Conservation (phyloP, 225 moss, liverwort and hornwort species). For the Thuidium tamariscinum region DNA sequence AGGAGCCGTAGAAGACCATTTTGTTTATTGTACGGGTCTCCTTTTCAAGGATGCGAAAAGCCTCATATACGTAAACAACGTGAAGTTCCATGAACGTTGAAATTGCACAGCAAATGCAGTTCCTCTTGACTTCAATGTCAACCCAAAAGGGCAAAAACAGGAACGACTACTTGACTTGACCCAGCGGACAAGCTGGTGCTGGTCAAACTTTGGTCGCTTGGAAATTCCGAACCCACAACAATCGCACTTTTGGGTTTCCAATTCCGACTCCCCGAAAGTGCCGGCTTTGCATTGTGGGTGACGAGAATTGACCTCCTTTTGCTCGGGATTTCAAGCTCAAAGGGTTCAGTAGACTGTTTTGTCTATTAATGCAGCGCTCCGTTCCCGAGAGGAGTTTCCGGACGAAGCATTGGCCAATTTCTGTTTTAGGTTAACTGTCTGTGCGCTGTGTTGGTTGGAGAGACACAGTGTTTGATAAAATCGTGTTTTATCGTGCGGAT, state of each 20-base stretch:
- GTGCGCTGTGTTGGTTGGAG: neutral
- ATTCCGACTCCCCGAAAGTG: neutral
- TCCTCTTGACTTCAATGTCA: neutral
- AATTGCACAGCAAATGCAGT: neutral
- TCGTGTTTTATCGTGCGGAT: neutral
- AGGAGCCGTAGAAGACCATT: neutral
- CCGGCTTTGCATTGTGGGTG: neutral
- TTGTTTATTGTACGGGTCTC: neutral
- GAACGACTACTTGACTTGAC: neutral
- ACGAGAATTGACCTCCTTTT: neutral
- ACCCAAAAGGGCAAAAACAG: neutral
- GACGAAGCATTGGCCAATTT: neutral
- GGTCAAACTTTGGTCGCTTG: neutral
- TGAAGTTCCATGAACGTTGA: neutral
- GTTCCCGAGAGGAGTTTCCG: neutral
- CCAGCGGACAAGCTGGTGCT: neutral
- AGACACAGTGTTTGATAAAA: neutral
- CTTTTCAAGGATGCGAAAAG: neutral
- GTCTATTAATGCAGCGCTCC: neutral
- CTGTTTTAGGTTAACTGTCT: neutral
- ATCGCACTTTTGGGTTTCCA: neutral
- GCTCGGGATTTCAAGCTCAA: neutral
- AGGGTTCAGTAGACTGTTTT: neutral
- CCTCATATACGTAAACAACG: too few species aligned
- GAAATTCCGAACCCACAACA: neutral